These are phyloP conservation scores for Yarrowia deformans DNA, from an alignment of 805 yeast genomes.

Conservation along the genomic window DNA sequence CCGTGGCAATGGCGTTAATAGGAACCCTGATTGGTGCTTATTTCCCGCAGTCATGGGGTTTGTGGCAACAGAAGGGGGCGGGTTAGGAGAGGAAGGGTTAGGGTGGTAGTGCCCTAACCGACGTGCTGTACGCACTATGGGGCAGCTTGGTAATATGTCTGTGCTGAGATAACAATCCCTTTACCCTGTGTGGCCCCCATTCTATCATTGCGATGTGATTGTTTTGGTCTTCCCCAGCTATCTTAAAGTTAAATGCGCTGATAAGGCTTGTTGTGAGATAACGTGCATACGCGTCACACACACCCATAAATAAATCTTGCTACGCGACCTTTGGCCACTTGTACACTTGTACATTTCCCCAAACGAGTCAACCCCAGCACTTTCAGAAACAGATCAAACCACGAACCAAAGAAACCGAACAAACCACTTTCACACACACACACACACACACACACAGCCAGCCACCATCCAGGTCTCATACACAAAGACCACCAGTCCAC, in stretches of 20 bases:
- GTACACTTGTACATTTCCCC: constrained; percentile 13
- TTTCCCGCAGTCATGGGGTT: constrained; percentile 24
- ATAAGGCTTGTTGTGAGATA: constrained; percentile 37
- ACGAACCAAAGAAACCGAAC: too few relatives aligned
- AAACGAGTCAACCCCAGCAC: not conserved
- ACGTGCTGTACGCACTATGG: too few relatives aligned
- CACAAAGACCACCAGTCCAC: not conserved
- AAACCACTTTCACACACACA: not conserved
- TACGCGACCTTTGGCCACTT: constrained; percentile 24
- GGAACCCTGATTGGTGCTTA: constrained; percentile 32
- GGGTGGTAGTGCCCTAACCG: too few relatives aligned
- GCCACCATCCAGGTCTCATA: constrained; percentile 26
- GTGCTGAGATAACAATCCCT: too few relatives aligned
- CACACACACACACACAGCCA: not conserved
- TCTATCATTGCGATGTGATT: not conserved
- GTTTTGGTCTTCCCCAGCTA: constrained; percentile 37
- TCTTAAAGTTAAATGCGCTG: constrained; percentile 27
- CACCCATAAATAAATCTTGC: constrained; percentile 33
- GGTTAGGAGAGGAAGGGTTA: not conserved
- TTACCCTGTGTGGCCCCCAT: too few relatives aligned
- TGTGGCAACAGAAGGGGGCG: not conserved
- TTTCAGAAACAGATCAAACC: too few relatives aligned
- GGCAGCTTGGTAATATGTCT: too few relatives aligned
- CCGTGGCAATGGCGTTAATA: constrained; percentile 14
- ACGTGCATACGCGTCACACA: constrained; percentile 37